These are phyloP conservation scores for Craspedostauros australis DNA, from an alignment of 108 stramenopile genomes.

Conservation along the genomic window DNA sequence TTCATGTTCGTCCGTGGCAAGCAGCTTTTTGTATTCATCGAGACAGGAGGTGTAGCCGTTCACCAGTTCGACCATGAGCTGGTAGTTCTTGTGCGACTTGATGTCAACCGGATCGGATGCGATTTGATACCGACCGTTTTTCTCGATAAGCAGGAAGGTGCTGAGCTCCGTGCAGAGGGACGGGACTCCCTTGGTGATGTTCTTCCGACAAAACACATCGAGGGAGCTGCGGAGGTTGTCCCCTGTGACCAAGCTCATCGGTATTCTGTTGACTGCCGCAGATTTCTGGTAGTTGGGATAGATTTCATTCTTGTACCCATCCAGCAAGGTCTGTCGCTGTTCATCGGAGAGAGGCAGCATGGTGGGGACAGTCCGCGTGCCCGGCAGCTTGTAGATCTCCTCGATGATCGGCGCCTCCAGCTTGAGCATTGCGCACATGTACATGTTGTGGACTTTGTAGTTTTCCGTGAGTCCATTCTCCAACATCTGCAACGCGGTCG, in stretches of 20 bases:
- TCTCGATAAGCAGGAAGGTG: constrained; percentile 47
- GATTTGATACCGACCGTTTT: constrained; percentile 25
- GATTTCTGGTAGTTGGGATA: constrained; percentile 40
- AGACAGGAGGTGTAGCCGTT: constrained; percentile 63
- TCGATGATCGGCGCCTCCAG: constrained; percentile 33
- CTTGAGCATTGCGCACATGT: constrained; percentile 85
- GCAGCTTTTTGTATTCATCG: constrained; percentile 27
- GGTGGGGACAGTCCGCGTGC: constrained; percentile 62
- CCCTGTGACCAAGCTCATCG: constrained; percentile 48
- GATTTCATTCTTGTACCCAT: constrained; percentile 56
- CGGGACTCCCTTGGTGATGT: constrained; percentile 82
- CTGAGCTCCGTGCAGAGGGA: constrained; percentile 80
- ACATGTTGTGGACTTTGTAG: constrained; percentile 82
- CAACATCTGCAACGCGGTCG: constrained; percentile 53
- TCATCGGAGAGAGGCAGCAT: constrained; percentile 45
- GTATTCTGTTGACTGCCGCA: constrained; percentile 63
- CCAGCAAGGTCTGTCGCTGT: constrained; percentile 40
- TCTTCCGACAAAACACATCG: constrained; percentile 61
- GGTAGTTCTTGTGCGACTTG: constrained; percentile 44
- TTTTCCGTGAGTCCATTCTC: constrained; percentile 81
- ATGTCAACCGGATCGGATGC: constrained; percentile 76
- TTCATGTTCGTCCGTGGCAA: constrained; percentile 38
- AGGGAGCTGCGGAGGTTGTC: constrained; percentile 49
- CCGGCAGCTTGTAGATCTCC: constrained; percentile 38
- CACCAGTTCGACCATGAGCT: constrained; percentile 49